Conservation (phyloP, 257 asterid species). For the Nicotiana paniculata region DNA sequence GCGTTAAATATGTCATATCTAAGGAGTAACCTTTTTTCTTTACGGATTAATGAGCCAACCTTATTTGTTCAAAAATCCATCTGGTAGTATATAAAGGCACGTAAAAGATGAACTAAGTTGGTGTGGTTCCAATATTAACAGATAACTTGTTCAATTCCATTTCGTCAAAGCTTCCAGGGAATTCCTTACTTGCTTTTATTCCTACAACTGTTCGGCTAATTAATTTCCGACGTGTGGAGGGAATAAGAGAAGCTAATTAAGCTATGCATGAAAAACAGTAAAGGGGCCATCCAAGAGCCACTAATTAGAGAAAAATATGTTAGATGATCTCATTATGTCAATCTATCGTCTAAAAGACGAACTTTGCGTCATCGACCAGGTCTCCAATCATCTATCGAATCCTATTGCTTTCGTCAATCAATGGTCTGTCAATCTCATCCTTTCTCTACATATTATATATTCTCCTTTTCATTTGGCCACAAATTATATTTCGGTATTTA, state of each 20-base stretch:
- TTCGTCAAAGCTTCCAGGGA: not conserved
- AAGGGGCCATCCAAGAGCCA: not conserved
- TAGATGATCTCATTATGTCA: not conserved
- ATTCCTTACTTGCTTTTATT: not conserved
- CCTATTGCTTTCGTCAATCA: not conserved
- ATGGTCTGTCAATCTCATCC: not conserved
- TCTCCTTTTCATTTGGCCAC: not conserved
- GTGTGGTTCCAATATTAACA: no score
- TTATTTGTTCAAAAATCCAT: no score
- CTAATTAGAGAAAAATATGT: not conserved
- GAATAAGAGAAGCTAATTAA: not conserved
- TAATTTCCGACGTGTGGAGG: not conserved
- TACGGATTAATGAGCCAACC: no score
- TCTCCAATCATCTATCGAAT: not conserved
- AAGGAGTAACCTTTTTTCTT: no score
- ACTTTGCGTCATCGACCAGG: not conserved
- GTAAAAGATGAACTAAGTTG: no score
- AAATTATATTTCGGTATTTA: not conserved
- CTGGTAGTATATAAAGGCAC: no score
- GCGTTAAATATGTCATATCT: no score
- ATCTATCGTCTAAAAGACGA: not conserved
- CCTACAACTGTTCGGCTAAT: not conserved
- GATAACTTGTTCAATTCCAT: not conserved
- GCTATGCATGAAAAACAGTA: not conserved
- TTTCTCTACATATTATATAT: rapidly evolving